phyloP scores from a whole-genome alignment of 23 red algal genomes.

The Porphyridium purpureum region DNA sequence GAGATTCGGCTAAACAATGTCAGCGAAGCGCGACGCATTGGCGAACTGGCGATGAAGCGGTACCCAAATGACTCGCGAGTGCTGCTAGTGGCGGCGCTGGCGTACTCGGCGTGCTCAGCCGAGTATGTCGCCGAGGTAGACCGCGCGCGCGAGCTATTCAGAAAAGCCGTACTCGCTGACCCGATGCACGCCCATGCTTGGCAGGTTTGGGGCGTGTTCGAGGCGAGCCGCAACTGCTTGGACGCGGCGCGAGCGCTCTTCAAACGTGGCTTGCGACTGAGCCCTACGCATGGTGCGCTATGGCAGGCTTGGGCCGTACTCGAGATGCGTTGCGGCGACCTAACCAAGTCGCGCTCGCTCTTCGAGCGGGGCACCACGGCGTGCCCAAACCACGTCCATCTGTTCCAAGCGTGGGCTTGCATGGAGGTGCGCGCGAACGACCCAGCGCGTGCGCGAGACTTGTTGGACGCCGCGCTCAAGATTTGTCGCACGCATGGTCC shows the following conservation, averaged over 20 bases:
- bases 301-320: constrained; percentile 95
- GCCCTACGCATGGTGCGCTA: constrained; percentile 63
- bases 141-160: constrained; percentile 40
- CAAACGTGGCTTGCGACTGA: constrained; percentile 44
- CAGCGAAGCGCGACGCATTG: constrained; percentile 24
- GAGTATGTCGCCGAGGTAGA: neutral
- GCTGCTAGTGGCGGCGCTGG: constrained; percentile 62
- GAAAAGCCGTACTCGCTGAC: constrained; percentile 51
- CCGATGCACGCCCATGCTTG: constrained; percentile 88
- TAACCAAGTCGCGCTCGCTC: constrained; percentile 34
- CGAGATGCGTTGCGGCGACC: constrained; percentile 29
- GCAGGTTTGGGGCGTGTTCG: constrained; percentile 97
- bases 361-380: constrained; percentile 38
- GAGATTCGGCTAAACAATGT: constrained; percentile 38
- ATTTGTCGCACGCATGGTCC: constrained; percentile 41
- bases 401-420: constrained; percentile 85
- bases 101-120: constrained; percentile 20
- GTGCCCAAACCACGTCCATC: constrained; percentile 43
- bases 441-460: constrained; percentile 21
- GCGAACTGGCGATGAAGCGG: constrained; percentile 31
- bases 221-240: constrained; percentile 34
- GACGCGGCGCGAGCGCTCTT: constrained; percentile 65
- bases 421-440: constrained; percentile 59
- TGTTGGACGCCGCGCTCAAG: constrained; percentile 52
- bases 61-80: constrained; percentile 73